Evolutionary conservation across 2,329 filamentous ascomycete species (phyloP).

Genomic region (Coniochaeta pulveracea): DNA sequence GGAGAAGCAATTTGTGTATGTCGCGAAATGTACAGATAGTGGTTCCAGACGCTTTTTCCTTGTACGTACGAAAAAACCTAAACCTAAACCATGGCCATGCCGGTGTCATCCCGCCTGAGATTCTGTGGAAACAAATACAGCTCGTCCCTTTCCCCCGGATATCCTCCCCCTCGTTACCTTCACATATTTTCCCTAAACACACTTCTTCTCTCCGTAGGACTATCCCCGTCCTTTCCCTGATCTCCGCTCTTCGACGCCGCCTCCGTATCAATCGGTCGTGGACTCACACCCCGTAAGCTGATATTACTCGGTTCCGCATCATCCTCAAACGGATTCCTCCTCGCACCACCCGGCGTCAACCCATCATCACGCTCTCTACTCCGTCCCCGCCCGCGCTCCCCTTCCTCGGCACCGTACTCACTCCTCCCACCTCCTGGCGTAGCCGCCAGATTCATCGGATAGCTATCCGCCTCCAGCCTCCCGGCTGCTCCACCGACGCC

Average conservation of each 20-base stretch:
- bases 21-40: too few species aligned
- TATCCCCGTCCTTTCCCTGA: conserved; percentile 29
- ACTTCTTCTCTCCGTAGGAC: conserved; percentile 57
- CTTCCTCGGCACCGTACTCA: conserved; percentile 14
- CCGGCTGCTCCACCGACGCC: conserved; percentile 24
- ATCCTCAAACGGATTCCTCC: conserved; percentile 57
- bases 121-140: too few species aligned
- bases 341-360: conserved; percentile 18
- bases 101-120: too few species aligned
- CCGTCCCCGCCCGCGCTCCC: conserved; percentile 28
- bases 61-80: too few species aligned
- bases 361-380: conserved; percentile 29
- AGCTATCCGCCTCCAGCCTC: conserved; percentile 25
- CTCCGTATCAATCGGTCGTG: conserved; percentile 53
- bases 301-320: conserved; percentile 50
- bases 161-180: conserved; percentile 20
- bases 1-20: too few species aligned
- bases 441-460: conserved; percentile 36
- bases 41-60: too few species aligned
- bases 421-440: conserved; percentile 16
- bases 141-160: too few species aligned
- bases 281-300: conserved; percentile 61
- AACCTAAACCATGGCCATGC: too few species aligned
- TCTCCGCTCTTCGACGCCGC: conserved; percentile 15
- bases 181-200: conserved; percentile 61